These are phyloP conservation scores for Cercophora newfieldiana DNA, from an alignment of 495 filamentous ascomycete genomes.

Conservation along the genomic window DNA sequence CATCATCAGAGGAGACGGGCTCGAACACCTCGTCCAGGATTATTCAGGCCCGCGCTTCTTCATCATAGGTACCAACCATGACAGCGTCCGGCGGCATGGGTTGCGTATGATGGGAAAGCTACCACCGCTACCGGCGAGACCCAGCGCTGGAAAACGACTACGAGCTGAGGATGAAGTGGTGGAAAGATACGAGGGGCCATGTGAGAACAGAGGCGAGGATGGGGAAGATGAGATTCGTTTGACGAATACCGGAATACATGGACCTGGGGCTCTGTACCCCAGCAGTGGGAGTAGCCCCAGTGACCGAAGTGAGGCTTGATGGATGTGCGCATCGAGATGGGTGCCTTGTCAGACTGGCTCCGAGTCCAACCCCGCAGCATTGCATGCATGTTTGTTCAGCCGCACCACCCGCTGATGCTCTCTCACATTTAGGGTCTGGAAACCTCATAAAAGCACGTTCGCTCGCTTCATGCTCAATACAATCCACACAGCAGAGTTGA, in stretches of 20 bases:
- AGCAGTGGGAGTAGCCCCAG: background rate
- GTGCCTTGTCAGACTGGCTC: too few relatives aligned
- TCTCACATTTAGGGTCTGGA: background rate
- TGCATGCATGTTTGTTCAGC: background rate
- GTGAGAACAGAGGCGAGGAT: background rate
- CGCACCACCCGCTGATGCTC: too few relatives aligned
- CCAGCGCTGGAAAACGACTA: background rate
- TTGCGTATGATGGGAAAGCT: conserved; percentile 1
- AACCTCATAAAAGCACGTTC: background rate
- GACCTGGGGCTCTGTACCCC: background rate
- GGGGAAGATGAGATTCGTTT: background rate
- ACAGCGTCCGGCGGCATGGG: background rate
- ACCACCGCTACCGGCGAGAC: background rate
- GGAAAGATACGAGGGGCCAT: background rate
- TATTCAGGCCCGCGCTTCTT: conserved; percentile 9
- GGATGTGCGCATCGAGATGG: too few relatives aligned
- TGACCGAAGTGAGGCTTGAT: background rate
- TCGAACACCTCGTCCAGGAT: conserved; percentile 7
- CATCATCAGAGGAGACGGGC: conserved; percentile 2
- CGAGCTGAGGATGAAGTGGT: background rate
- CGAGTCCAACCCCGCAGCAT: too few relatives aligned
- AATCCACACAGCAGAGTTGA: background rate
- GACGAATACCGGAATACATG: background rate
- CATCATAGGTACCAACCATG: conserved; percentile 8
- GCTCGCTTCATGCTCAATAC: background rate